Evolutionary conservation across 805 yeast species (phyloP).

Genomic region (Phaffomyces opuntiae): DNA sequence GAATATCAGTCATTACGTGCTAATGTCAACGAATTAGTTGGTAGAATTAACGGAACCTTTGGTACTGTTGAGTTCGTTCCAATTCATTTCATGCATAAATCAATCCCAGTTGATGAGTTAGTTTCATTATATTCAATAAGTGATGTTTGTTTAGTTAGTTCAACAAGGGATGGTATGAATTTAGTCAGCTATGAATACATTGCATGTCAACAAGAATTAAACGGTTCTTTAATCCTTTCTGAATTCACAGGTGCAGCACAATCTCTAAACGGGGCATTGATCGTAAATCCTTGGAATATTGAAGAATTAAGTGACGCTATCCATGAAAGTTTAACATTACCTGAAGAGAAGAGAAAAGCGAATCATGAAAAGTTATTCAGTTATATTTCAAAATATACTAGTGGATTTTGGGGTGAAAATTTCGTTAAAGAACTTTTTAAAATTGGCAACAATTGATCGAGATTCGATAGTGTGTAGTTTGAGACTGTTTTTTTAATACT

Average conservation of each 20-base stretch:
- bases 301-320: slow-evolving; percentile 87
- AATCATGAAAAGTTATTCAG: slow-evolving; percentile 80
- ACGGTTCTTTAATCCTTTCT: slow-evolving; percentile 81
- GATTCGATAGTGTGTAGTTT: too few species aligned
- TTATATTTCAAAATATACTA: slow-evolving; percentile 88
- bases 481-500: neutral
- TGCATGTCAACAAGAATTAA: slow-evolving; percentile 83
- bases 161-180: slow-evolving; percentile 98
- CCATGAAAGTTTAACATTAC: slow-evolving; percentile 77
- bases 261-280: slow-evolving; percentile 84
- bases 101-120: slow-evolving; percentile 85
- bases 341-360: slow-evolving; percentile 68
- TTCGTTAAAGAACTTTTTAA: slow-evolving; percentile 80
- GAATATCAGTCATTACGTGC: slow-evolving; percentile 93
- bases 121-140: slow-evolving; percentile 78
- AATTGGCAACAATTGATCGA: slow-evolving; percentile 17
- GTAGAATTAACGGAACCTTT: slow-evolving; percentile 91
- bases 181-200: slow-evolving; percentile 93
- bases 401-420: slow-evolving; percentile 95
- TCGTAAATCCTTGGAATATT: slow-evolving; percentile 98
- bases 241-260: slow-evolving; percentile 99
- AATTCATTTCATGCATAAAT: slow-evolving; percentile 91
- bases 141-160: slow-evolving; percentile 87
- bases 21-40: slow-evolving; percentile 92
- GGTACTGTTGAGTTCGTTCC: slow-evolving; percentile 98